phyloP scores from a whole-genome alignment of 2,329 filamentous ascomycete species.

The Colletotrichum euphorbiae region DNA sequence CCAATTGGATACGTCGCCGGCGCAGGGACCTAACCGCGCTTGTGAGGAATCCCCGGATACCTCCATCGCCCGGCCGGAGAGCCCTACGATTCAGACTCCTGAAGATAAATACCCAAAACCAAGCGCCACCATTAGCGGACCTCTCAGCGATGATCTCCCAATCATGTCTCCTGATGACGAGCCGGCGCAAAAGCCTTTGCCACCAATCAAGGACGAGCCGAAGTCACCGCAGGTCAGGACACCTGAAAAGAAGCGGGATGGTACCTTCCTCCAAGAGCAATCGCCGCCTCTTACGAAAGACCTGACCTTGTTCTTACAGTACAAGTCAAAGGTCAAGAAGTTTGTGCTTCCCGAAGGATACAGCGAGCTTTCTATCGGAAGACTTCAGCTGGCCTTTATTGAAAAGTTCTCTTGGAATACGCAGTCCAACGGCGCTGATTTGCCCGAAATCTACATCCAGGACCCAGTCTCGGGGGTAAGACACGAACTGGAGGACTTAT shows the following conservation, averaged over 20 bases:
- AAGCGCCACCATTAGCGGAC: slow-evolving; percentile 70
- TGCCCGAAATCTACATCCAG: slow-evolving; percentile 98
- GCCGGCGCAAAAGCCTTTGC: slow-evolving; percentile 45
- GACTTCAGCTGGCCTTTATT: slow-evolving; percentile 94
- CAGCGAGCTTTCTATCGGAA: slow-evolving; percentile 85
- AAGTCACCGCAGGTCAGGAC: slow-evolving; percentile 49
- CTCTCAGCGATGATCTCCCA: slow-evolving; percentile 62
- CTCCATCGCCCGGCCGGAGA: slow-evolving; percentile 47
- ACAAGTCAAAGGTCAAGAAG: slow-evolving; percentile 97
- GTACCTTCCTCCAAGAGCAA: slow-evolving; percentile 69
- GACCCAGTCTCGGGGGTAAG: slow-evolving; percentile 96
- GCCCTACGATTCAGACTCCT: slow-evolving; percentile 67
- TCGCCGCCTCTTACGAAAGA: slow-evolving; percentile 83
- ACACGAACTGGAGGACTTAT: slow-evolving; percentile 93
- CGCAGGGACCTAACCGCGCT: slow-evolving; percentile 69
- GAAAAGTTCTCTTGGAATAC: slow-evolving; percentile 99
- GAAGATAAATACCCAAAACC: slow-evolving; percentile 71
- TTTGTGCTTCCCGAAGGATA: slow-evolving; percentile 88
- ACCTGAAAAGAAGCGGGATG: slow-evolving; percentile 57
- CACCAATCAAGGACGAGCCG: slow-evolving; percentile 40
- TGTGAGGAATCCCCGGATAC: slow-evolving; percentile 67
- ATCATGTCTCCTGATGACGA: slow-evolving; percentile 45
- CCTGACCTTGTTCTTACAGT: slow-evolving; percentile 92
- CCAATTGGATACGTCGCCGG: slow-evolving; percentile 69
- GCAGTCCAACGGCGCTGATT: slow-evolving; percentile 89